phyloP scores from a whole-genome alignment of 116 monocot genomes.

The Papilionanthe hybrid region DNA sequence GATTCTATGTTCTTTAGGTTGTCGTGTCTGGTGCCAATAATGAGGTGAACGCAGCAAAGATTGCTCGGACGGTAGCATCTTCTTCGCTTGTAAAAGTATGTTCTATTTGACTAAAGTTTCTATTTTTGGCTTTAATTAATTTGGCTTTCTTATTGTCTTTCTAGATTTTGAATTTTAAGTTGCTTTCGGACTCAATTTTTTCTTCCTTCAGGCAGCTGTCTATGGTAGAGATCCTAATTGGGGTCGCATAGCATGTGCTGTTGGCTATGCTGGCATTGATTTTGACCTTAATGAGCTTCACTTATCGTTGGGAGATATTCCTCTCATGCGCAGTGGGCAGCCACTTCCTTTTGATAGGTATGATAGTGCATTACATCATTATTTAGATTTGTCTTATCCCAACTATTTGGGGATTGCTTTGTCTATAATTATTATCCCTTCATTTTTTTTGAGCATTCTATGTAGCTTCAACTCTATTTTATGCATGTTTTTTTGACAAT shows the following conservation, averaged over 20 bases:
- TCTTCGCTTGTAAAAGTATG: constrained; percentile 89
- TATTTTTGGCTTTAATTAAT: not conserved
- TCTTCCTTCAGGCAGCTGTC: constrained; percentile 65
- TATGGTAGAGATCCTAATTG: constrained; percentile 99
- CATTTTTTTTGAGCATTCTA: no score
- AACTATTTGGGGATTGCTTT: not conserved
- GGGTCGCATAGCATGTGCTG: constrained; percentile 96
- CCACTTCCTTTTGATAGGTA: constrained; percentile 95
- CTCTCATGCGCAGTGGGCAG: constrained; percentile 86
- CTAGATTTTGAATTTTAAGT: not conserved
- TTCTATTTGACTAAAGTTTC: not conserved
- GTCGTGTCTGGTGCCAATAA: constrained; percentile 64
- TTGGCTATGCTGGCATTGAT: constrained; percentile 78
- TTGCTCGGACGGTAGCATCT: constrained; percentile 89
- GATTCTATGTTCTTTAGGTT: constrained; percentile 38
- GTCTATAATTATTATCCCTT: not conserved
- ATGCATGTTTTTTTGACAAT: no score
- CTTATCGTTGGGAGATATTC: constrained; percentile 67
- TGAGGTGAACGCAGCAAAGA: constrained; percentile 73
- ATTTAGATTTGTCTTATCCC: not conserved
- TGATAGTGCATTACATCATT: not conserved
- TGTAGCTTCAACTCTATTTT: no score
- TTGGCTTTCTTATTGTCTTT: not conserved
- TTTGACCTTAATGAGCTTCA: constrained; percentile 62
- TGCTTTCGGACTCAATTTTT: not conserved